phyloP scores from a whole-genome alignment of 1,284 basidiomycete genomes.

The Salmacisia buchloeana region DNA sequence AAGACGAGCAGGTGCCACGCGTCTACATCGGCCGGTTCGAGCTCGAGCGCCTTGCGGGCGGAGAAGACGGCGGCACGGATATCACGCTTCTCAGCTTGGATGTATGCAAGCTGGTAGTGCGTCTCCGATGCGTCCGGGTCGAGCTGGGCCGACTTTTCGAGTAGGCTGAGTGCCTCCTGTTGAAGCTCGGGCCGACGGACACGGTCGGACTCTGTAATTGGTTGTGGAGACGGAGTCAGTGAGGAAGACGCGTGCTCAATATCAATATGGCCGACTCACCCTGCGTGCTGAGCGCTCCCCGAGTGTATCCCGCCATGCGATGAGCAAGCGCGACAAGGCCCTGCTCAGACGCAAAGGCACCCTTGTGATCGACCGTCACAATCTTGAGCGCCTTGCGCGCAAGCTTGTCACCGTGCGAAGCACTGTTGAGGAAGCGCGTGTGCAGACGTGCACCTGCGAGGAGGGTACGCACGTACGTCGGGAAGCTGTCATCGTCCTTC shows the following conservation, averaged over 20 bases:
- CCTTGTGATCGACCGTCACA: slow-evolving; percentile 18
- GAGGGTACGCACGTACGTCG: slow-evolving; percentile 29
- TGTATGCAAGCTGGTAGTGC: slow-evolving; percentile 56
- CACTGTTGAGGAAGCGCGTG: slow-evolving; percentile 25
- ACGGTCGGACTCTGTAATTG: slow-evolving; percentile 65
- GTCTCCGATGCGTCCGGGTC: slow-evolving; percentile 61
- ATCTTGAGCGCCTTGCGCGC: slow-evolving; percentile 28
- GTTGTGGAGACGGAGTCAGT: too few relatives aligned
- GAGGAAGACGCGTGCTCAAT: not conserved
- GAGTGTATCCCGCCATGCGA: slow-evolving; percentile 27
- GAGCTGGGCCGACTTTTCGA: slow-evolving; percentile 59
- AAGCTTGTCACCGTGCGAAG: slow-evolving; percentile 26
- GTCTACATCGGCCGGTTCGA: slow-evolving; percentile 65
- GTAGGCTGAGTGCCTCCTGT: slow-evolving; percentile 59
- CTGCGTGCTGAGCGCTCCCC: slow-evolving; percentile 24
- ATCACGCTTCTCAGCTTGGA: slow-evolving; percentile 64
- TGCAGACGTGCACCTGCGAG: slow-evolving; percentile 34
- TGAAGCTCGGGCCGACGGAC: slow-evolving; percentile 62
- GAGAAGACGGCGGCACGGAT: slow-evolving; percentile 64
- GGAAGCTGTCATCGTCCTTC: slow-evolving; percentile 22
- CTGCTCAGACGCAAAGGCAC: not conserved
- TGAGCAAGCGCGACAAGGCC: slow-evolving; percentile 24
- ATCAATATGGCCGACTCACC: slow-evolving; percentile 8
- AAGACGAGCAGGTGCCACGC: slow-evolving; percentile 90
- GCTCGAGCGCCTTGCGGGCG: slow-evolving; percentile 69